These are phyloP conservation scores for Calonectria pseudoturangicola DNA, from an alignment of 2,329 filamentous ascomycete species.

Conservation along the genomic window DNA sequence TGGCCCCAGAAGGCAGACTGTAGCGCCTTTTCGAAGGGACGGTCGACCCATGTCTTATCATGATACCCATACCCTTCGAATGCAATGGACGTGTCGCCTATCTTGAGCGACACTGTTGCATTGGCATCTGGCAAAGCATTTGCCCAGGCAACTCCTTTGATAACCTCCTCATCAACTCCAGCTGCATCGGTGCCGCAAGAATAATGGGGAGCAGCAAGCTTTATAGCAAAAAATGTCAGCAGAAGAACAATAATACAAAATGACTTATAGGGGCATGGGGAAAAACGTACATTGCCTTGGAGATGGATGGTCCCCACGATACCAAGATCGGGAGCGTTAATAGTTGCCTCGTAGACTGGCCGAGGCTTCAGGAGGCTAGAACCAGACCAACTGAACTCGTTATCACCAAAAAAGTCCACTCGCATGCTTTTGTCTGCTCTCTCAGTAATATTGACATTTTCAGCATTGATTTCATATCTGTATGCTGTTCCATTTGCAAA, in stretches of 20 bases:
- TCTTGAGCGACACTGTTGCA: background rate
- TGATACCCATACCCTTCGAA: slow-evolving; percentile 15
- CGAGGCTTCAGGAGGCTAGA: background rate
- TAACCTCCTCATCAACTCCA: background rate
- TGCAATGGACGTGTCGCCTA: background rate
- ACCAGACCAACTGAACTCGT: slow-evolving; percentile 6
- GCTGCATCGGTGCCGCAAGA: background rate
- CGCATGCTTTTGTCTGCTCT: slow-evolving; percentile 10
- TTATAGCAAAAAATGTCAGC: background rate
- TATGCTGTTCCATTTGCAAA: slow-evolving; percentile 12
- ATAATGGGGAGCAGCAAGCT: slow-evolving; percentile 3
- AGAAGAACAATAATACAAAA: background rate
- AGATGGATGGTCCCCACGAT: background rate
- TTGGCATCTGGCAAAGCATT: slow-evolving; percentile 8
- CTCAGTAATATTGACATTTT: slow-evolving; percentile 7
- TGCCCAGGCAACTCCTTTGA: background rate
- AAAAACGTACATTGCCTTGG: background rate
- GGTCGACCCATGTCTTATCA: slow-evolving; percentile 2
- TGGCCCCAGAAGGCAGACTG: slow-evolving; percentile 22
- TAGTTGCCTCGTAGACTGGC: background rate
- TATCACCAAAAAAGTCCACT: background rate
- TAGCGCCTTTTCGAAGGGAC: background rate
- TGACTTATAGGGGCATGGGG: too few species aligned
- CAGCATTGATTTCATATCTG: slow-evolving; percentile 6
- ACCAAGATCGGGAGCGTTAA: slow-evolving; percentile 4